A percentile compares a stretch with the other conserved stretches of the same genome.
Conservation (phyloP, 192 early-diverging fungal genomes). For the Cladochytrium replicatum region DNA sequence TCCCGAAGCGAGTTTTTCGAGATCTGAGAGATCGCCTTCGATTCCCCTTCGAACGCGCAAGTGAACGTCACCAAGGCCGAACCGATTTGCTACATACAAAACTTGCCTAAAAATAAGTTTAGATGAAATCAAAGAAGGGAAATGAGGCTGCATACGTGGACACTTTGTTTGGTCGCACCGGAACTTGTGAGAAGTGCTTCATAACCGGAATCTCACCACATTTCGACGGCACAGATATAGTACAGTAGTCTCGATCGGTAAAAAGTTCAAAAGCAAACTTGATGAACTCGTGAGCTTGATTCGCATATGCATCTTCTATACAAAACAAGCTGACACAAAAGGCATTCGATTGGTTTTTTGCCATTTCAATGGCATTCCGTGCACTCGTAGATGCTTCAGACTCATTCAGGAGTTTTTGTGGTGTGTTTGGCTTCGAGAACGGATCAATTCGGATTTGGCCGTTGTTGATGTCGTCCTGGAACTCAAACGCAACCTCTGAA, state of each 20-base stretch:
- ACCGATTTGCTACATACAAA: conserved; percentile 33
- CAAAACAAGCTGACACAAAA: conserved; percentile 40
- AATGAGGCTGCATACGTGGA: conserved; percentile 13
- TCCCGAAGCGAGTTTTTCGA: no score
- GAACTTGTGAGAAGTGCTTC: conserved; percentile 19
- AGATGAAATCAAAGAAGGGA: no score
- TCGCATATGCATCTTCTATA: conserved; percentile 32
- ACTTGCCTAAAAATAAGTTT: conserved; percentile 23
- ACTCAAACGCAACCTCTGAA: no score
- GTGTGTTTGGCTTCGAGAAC: no score
- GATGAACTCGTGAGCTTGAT: conserved; percentile 34
- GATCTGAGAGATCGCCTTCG: no score
- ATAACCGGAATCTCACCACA: conserved; percentile 31
- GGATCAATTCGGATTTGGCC: no score
- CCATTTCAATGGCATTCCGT: conserved; percentile 8
- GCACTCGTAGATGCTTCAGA: no score
- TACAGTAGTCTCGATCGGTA: conserved; percentile 40
- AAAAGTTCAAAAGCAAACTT: conserved; percentile 29
- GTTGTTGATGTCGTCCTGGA: no score
- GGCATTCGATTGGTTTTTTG: conserved; percentile 23
- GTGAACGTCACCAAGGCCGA: conserved; percentile 18
- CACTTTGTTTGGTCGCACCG: conserved; percentile 14
- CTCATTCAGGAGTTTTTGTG: no score
- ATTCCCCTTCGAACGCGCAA: no score
- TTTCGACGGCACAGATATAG: conserved; percentile 30